Evolutionary conservation across 2,329 filamentous ascomycete genomes (phyloP).

Genomic region (Xylaria sp.): DNA sequence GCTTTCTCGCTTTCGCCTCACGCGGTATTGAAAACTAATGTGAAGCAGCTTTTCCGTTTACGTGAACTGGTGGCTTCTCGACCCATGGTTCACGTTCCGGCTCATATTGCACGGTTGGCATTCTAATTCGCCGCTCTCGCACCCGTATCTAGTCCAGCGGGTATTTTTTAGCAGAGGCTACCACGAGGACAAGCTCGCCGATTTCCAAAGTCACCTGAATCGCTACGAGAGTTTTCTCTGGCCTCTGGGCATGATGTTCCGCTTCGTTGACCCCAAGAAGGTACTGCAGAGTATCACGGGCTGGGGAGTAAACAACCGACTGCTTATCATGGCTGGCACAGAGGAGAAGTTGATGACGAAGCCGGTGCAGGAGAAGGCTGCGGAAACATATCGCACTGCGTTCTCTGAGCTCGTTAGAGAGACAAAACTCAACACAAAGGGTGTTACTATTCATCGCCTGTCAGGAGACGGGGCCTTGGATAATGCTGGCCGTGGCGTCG

Average conservation of each 20-base stretch:
- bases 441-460: constrained; percentile 28
- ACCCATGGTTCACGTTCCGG: constrained; percentile 60
- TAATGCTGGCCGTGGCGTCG: constrained; percentile 51
- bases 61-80: constrained; percentile 56
- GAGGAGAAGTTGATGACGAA: constrained; percentile 55
- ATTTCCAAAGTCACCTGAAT: constrained; percentile 56
- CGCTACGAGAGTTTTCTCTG: constrained; percentile 64
- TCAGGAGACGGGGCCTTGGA: constrained; percentile 43
- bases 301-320: constrained; percentile 44
- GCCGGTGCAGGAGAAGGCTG: constrained; percentile 52
- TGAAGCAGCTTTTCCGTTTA: constrained; percentile 52
- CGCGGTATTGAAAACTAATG: constrained; percentile 21
- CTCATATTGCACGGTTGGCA: constrained; percentile 59
- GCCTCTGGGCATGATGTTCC: constrained; percentile 59
- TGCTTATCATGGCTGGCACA: constrained; percentile 54
- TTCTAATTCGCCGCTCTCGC: constrained; percentile 62
- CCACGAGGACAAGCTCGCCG: constrained; percentile 52
- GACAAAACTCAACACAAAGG: constrained; percentile 46
- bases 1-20: no score
- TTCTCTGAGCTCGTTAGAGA: constrained; percentile 46
- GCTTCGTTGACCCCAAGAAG: constrained; percentile 54
- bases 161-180: constrained; percentile 62
- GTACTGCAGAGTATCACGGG: constrained; percentile 52
- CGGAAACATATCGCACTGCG: constrained; percentile 51
- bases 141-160: constrained; percentile 57